Conservation (phyloP, 257 asterid species). For the Eustoma russellianum region DNA sequence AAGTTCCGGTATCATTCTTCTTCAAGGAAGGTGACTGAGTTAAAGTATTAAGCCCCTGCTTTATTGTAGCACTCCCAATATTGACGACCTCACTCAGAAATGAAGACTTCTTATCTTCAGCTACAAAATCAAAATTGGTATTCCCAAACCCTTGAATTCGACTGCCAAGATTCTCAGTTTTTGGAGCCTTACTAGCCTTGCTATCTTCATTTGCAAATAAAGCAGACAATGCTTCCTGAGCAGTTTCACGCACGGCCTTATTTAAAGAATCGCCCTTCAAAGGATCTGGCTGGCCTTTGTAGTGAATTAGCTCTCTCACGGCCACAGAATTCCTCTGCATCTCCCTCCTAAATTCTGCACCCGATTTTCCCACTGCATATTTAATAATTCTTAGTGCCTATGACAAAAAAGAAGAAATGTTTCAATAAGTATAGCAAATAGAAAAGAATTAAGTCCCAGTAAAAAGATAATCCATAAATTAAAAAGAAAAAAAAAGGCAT, state of each 20-base stretch:
- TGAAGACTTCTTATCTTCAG: conserved; percentile 76
- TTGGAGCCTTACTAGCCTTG: conserved; percentile 31
- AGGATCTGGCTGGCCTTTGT: conserved; percentile 91
- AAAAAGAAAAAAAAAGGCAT: too few species aligned
- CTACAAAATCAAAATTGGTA: conserved; percentile 63
- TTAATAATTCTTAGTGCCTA: conserved; percentile 89
- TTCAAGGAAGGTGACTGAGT: conserved; percentile 67
- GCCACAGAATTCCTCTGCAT: conserved; percentile 94
- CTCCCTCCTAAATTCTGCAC: conserved; percentile 92
- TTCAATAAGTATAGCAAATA: too few species aligned
- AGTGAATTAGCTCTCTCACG: conserved; percentile 85
- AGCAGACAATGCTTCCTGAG: conserved; percentile 92
- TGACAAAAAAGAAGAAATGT: background rate
- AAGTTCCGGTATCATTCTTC: conserved; percentile 69
- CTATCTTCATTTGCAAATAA: conserved; percentile 73
- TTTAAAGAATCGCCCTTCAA: conserved; percentile 88
- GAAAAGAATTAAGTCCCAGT: too few species aligned
- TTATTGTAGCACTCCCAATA: conserved; percentile 84
- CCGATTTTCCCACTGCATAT: conserved; percentile 90
- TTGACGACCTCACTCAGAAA: conserved; percentile 89
- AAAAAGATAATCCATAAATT: too few species aligned
- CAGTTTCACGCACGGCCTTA: conserved; percentile 94
- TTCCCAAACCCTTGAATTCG: conserved; percentile 95
- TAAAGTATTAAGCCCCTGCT: conserved; percentile 75
- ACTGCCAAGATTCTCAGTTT: conserved; percentile 65